Percentiles rank a stretch among this genome's conserved stretches.
phyloP scores from a whole-genome alignment of 805 yeast species.

The Starmerella bombicola region DNA sequence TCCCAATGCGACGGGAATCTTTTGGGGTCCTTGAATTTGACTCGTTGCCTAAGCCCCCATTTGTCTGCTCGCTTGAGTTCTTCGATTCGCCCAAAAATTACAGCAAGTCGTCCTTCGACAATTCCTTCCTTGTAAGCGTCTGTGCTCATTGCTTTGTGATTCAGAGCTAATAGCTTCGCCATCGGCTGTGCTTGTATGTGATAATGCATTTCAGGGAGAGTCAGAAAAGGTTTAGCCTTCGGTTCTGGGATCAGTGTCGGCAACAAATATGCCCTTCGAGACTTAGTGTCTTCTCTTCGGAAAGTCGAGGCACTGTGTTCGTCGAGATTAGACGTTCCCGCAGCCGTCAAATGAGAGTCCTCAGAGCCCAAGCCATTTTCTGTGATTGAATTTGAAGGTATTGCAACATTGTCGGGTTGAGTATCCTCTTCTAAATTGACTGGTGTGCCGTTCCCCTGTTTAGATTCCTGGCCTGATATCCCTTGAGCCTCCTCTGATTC shows the following conservation, averaged over 20 bases:
- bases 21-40: constrained; percentile 54
- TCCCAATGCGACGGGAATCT: constrained; percentile 54
- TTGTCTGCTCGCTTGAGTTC: constrained; percentile 75
- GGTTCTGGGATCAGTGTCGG: constrained; percentile 30
- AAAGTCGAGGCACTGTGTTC: not conserved
- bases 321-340: not conserved
- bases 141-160: constrained; percentile 77
- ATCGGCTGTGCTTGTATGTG: constrained; percentile 80
- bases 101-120: constrained; percentile 83
- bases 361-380: not conserved
- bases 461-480: not conserved
- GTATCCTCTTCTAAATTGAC: not conserved
- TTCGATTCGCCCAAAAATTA: constrained; percentile 78
- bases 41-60: constrained; percentile 87
- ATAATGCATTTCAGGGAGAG: constrained; percentile 76
- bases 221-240: constrained; percentile 22
- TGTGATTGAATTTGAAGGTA: not conserved
- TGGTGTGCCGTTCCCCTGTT: not conserved
- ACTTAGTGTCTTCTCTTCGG: not conserved
- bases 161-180: constrained; percentile 63
- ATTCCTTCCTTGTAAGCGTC: constrained; percentile 75
- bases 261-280: constrained; percentile 21
- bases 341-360: not conserved
- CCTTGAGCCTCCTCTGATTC: not conserved
- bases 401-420: not conserved